These are phyloP conservation scores for Takakia lepidozioides DNA, from an alignment of 225 moss, liverwort and hornwort species.

Conservation along the genomic window DNA sequence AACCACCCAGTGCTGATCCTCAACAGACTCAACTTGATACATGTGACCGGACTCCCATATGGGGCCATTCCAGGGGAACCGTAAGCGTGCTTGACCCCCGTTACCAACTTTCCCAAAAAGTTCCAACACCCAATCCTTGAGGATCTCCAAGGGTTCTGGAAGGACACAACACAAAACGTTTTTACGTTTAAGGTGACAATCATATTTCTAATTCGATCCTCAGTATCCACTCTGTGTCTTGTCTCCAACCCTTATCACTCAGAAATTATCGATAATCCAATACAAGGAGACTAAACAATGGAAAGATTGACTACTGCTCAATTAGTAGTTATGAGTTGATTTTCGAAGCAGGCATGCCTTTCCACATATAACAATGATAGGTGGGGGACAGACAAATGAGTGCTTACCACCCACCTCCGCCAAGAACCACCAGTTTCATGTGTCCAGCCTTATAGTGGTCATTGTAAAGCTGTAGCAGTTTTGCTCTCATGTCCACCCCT, in stretches of 20 bases:
- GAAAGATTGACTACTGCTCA: no score
- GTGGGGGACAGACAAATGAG: conserved; percentile 32
- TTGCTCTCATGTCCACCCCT: conserved; percentile 40
- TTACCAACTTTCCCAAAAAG: conserved; percentile 34
- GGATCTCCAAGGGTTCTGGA: conserved; percentile 40
- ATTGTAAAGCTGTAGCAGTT: conserved; percentile 44
- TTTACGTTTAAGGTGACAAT: no score
- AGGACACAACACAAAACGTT: background rate
- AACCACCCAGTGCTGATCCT: conserved; percentile 21
- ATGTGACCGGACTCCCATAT: conserved; percentile 39
- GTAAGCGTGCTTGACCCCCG: conserved; percentile 19
- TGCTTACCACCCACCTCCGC: conserved; percentile 80
- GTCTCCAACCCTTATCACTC: no score
- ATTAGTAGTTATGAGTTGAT: no score
- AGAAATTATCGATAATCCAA: no score
- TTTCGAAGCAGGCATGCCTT: no score
- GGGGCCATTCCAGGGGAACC: conserved; percentile 19
- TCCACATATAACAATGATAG: no score
- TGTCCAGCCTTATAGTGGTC: conserved; percentile 45
- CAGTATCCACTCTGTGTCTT: no score
- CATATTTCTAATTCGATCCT: no score
- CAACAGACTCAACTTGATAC: conserved; percentile 33
- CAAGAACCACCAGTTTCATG: conserved; percentile 60
- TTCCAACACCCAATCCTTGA: conserved; percentile 55
- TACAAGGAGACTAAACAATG: no score